Conservation (phyloP, 2,329 filamentous ascomycete species). For the Chrysosphaeria jannelii region DNA sequence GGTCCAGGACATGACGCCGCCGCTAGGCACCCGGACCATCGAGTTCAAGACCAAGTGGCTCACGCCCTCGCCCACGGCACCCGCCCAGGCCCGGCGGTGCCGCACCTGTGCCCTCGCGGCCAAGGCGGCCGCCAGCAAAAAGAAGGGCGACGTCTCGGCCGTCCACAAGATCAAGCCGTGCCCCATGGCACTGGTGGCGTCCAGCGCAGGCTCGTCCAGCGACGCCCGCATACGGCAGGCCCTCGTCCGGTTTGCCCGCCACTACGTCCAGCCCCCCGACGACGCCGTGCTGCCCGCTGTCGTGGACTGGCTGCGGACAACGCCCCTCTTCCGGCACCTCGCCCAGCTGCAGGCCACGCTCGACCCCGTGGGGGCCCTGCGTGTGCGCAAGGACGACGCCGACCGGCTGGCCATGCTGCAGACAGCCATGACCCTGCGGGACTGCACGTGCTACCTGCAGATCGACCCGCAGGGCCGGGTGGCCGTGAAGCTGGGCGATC, state of each 20-base stretch:
- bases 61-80: constrained; percentile 42
- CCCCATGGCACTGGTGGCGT: constrained; percentile 4
- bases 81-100: constrained; percentile 29
- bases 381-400: neutral
- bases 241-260: neutral
- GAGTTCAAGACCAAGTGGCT: constrained; percentile 79
- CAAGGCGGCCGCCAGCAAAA: neutral
- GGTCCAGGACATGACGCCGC: constrained; percentile 38
- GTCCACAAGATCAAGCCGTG: constrained; percentile 5
- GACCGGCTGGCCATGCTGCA: constrained; percentile 18
- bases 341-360: constrained; percentile 9
- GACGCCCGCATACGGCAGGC: no score
- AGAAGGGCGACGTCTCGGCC: no score
- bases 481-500: constrained; percentile 36
- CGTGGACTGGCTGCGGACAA: constrained; percentile 10
- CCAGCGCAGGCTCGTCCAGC: neutral
- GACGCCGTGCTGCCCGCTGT: constrained; percentile 9
- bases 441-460: constrained; percentile 46
- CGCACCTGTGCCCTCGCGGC: constrained; percentile 37
- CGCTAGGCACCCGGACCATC: constrained; percentile 12
- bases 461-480: constrained; percentile 13
- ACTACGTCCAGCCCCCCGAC: neutral
- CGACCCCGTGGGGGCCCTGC: constrained; percentile 6
- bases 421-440: constrained; percentile 51
- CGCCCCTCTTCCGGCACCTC: constrained; percentile 14